phyloP scores from a whole-genome alignment of 495 filamentous ascomycete genomes.

The Penicillium longicatenatum region DNA sequence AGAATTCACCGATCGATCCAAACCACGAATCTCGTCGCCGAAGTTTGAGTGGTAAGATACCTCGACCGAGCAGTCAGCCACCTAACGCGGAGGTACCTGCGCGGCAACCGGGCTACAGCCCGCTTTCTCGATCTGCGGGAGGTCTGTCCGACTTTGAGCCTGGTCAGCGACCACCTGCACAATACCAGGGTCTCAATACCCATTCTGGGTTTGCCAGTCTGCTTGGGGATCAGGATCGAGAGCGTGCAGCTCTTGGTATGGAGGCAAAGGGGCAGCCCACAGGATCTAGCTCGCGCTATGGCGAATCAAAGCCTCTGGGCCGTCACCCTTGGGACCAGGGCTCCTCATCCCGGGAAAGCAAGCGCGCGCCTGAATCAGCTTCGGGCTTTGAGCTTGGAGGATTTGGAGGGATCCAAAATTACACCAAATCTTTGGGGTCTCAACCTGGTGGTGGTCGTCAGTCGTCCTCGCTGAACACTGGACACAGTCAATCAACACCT shows the following conservation, averaged over 20 bases:
- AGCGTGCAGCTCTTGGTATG: slow-evolving; percentile 30
- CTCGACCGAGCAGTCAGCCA: slow-evolving; percentile 47
- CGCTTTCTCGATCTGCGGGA: slow-evolving; percentile 34
- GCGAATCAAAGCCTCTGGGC: slow-evolving; percentile 35
- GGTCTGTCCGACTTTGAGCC: slow-evolving; percentile 35
- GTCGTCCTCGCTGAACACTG: slow-evolving; percentile 37
- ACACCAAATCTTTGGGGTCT: slow-evolving; percentile 49
- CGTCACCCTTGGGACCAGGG: slow-evolving; percentile 44
- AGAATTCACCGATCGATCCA: slow-evolving; percentile 39
- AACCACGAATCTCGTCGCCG: slow-evolving; percentile 40
- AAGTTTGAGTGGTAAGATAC: slow-evolving; percentile 43
- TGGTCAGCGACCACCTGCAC: slow-evolving; percentile 21
- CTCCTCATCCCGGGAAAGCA: slow-evolving; percentile 43
- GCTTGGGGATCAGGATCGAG: slow-evolving; percentile 38
- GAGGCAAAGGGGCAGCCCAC: slow-evolving; percentile 32
- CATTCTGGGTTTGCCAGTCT: slow-evolving; percentile 45
- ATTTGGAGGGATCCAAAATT: slow-evolving; percentile 51
- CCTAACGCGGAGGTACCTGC: slow-evolving; percentile 40
- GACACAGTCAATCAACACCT: slow-evolving; percentile 36
- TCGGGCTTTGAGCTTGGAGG: slow-evolving; percentile 47
- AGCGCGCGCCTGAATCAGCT: slow-evolving; percentile 36
- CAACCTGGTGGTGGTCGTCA: slow-evolving; percentile 41
- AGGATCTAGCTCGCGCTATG: slow-evolving; percentile 37
- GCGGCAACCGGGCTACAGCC: slow-evolving; percentile 41
- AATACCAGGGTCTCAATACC: slow-evolving; percentile 35